These are phyloP conservation scores for Aristolochia contorta DNA, from an alignment of 164 flowering plant genomes.

Conservation along the genomic window DNA sequence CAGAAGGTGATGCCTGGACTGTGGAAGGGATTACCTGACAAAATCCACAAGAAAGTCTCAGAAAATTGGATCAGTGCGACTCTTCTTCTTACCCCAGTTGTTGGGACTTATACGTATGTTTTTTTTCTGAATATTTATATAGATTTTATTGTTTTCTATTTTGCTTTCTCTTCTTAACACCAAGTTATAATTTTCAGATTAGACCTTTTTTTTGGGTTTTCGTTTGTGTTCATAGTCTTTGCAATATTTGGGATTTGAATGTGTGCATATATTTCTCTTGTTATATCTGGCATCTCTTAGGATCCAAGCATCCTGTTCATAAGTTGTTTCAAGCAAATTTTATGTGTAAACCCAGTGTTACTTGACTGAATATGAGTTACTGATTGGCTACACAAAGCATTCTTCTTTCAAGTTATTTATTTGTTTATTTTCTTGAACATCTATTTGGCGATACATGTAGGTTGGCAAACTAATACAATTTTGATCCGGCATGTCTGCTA, in stretches of 20 bases:
- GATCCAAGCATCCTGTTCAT: not conserved
- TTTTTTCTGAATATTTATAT: not conserved
- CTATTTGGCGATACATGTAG: not conserved
- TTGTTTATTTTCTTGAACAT: not conserved
- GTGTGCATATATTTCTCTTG: not conserved
- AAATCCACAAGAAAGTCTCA: conserved; percentile 58
- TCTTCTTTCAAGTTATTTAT: not conserved
- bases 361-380: no score
- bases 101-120: conserved; percentile 44
- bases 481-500: no score
- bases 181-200: not conserved
- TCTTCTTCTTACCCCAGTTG: conserved; percentile 48
- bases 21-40: conserved; percentile 53
- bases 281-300: not conserved
- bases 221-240: not conserved
- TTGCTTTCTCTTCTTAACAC: not conserved
- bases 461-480: no score
- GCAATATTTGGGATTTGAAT: not conserved
- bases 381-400: no score
- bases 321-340: not conserved
- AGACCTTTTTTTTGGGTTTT: not conserved
- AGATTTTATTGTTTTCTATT: not conserved
- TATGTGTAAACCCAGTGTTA: not conserved
- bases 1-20: conserved; percentile 71
- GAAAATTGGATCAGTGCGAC: conserved; percentile 68